Base-by-base conservation (phyloP, 306 rosid genomes). In the Quercus gilva region DNA sequence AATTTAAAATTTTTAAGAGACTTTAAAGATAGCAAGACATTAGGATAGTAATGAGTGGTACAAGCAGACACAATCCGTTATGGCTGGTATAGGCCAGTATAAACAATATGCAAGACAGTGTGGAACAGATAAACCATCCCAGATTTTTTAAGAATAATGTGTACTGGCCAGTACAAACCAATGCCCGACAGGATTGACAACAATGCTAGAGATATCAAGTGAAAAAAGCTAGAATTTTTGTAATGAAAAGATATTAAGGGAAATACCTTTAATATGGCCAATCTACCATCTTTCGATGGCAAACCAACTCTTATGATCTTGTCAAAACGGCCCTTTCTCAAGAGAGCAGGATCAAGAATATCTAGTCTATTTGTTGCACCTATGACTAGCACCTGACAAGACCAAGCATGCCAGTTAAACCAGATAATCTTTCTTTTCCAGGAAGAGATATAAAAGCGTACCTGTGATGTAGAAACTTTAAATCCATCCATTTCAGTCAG, bases 291-390 rank as follows among this genome's bases (percentile, higher is more conserved):
- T 87, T 89, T 88, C 15, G 97, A 92, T 33, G 97, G 99, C 92
- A 94, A 86, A 64, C 99, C 99, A 89, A 94, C 99, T 86, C 99
- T 91, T 56, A 94, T 86, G 85, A 94, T 94, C 92, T 94, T 94
- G 84, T 94, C 99, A 85, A 94, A 94, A 85, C 99, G 99, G 37
- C 99, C 99, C 89, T 94, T 94, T 84, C 99, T 90, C 88, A 94
- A 79, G 43, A 94, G 83, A 76, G 99, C 97, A 77, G 99, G 99
- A 90, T 94, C 99, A 28, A 94, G 92, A 82, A 94, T 94, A 88
- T 94, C 99, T 83, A 94, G 81, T 89, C 99, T 91, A 89, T 94
- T 94, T 77, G 99, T 94, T 72, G 99, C 99, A 80, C 99, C 99
- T 81, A 94, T 94, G 58, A 94, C 94, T 20, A 94, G 89, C 83